Evolutionary conservation across 2,329 filamentous ascomycete species (phyloP).

Genomic region (Neofusicoccum laricinum): DNA sequence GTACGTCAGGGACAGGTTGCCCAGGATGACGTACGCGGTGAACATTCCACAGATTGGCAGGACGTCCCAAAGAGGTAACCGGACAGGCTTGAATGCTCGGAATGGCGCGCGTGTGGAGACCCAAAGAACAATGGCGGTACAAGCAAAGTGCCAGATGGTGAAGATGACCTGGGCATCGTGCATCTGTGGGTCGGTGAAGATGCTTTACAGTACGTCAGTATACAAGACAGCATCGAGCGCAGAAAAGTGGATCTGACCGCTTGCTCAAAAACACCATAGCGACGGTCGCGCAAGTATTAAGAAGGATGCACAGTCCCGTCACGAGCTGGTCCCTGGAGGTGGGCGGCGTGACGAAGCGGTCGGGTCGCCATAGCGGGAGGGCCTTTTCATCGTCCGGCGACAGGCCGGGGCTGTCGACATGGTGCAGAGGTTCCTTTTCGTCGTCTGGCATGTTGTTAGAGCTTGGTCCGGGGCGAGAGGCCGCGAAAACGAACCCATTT

Average conservation of each 20-base stretch:
- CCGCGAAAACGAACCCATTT: slow-evolving; percentile 8
- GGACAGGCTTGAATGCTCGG: slow-evolving; percentile 44
- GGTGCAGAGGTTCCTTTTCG: background rate
- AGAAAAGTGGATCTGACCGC: slow-evolving; percentile 28
- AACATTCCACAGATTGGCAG: slow-evolving; percentile 47
- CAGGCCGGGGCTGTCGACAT: background rate
- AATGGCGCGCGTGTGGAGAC: slow-evolving; percentile 42
- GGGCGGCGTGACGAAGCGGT: background rate
- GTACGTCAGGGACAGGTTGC: slow-evolving; percentile 45
- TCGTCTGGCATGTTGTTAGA: slow-evolving; percentile 5
- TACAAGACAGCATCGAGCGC: background rate
- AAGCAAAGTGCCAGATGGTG: slow-evolving; percentile 48
- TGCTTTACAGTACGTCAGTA: slow-evolving; percentile 26
- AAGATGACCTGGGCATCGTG: slow-evolving; percentile 46
- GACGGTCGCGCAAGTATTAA: slow-evolving; percentile 45
- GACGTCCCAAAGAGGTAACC: slow-evolving; percentile 44
- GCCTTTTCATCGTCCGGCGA: slow-evolving; percentile 11
- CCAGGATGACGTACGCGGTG: slow-evolving; percentile 46
- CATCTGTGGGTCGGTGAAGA: slow-evolving; percentile 44
- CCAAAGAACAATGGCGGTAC: slow-evolving; percentile 44
- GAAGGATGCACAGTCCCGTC: slow-evolving; percentile 39
- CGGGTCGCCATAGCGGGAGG: slow-evolving; percentile 12
- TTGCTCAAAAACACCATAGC: slow-evolving; percentile 46
- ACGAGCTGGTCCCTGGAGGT: slow-evolving; percentile 30
- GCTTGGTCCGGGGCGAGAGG: background rate